Conservation (phyloP, 148 eudicot species). For the Vaccinium darrowii region DNA sequence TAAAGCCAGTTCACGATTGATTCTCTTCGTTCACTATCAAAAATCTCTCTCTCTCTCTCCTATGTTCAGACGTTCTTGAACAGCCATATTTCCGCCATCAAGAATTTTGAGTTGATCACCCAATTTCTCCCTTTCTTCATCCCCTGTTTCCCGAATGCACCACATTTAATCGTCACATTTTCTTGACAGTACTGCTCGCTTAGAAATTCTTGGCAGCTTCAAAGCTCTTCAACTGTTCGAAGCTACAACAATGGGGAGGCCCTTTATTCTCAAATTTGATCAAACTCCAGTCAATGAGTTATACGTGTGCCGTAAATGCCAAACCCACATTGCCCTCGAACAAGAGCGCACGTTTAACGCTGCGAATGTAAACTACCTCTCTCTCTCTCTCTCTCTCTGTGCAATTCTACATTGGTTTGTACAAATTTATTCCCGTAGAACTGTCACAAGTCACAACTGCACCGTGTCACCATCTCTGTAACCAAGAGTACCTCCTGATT, state of each 20-base stretch:
- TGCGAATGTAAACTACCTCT: neutral
- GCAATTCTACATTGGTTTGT: no score
- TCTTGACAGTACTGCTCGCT: neutral
- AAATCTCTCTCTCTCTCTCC: neutral
- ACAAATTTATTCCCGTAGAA: no score
- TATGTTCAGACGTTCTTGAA: neutral
- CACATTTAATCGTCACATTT: neutral
- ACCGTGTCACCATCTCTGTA: no score
- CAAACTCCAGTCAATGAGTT: neutral
- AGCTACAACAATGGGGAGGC: neutral
- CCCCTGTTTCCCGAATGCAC: neutral
- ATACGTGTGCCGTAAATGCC: neutral
- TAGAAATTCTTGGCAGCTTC: neutral
- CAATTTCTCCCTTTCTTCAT: neutral
- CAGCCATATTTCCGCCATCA: neutral
- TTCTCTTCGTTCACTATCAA: neutral
- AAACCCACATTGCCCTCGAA: neutral
- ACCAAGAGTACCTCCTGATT: no score
- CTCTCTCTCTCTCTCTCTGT: neutral
- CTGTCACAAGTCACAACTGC: no score
- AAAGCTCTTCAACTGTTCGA: neutral
- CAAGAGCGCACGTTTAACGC: neutral
- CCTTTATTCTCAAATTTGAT: neutral
- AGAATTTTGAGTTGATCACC: neutral
- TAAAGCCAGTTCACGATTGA: neutral